phyloP scores from a whole-genome alignment of 306 rosid genomes.

The Trifolium subterraneum region DNA sequence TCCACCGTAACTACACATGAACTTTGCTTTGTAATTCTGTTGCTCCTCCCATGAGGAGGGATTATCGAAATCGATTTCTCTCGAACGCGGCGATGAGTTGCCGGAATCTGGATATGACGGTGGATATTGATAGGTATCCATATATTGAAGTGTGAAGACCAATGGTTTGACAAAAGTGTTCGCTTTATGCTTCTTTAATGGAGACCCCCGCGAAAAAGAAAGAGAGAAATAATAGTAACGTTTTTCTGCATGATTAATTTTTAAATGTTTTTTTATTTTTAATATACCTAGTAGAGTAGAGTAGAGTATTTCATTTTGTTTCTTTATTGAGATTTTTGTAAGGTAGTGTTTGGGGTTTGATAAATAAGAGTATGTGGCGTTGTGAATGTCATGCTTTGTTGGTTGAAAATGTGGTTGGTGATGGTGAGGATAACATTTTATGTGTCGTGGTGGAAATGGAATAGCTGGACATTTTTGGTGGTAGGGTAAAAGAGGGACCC shows the following conservation, averaged over 20 bases:
- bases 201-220: neutral
- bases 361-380: neutral
- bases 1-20: slow-evolving; percentile 95
- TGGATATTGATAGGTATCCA: slow-evolving; percentile 75
- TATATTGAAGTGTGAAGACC: slow-evolving; percentile 3
- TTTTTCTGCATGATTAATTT: neutral
- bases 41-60: slow-evolving; percentile 80
- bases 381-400: too few relatives aligned
- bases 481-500: slow-evolving; percentile 38
- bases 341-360: neutral
- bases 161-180: neutral
- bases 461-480: slow-evolving; percentile 23
- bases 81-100: slow-evolving; percentile 79
- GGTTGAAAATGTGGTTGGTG: neutral
- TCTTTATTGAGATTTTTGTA: neutral
- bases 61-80: slow-evolving; percentile 84
- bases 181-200: slow-evolving; percentile 12
- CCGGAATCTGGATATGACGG: slow-evolving; percentile 79
- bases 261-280: too few relatives aligned
- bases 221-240: neutral
- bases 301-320: neutral
- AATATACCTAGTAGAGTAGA: too few relatives aligned
- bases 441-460: neutral
- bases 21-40: slow-evolving; percentile 65
- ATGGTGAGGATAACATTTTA: neutral